These are phyloP conservation scores for Mucor ambiguus DNA, from an alignment of 371 early-diverging fungal genomes.

Conservation along the genomic window DNA sequence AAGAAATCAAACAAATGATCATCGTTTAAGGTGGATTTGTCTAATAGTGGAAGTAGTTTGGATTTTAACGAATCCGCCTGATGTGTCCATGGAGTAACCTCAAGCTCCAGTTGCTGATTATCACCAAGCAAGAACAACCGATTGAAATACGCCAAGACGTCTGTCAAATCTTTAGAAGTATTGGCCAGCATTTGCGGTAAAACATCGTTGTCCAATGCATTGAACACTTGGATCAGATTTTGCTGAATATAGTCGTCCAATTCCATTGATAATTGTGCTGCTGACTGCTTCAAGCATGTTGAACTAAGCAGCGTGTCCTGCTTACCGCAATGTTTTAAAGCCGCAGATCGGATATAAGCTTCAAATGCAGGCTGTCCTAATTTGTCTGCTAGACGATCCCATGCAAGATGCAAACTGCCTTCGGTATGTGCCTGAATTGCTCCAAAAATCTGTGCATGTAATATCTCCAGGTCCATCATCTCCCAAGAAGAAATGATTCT, in stretches of 20 bases:
- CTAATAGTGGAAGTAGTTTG: constrained; percentile 20
- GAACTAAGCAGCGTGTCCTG: constrained; percentile 13
- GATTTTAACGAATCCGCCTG: constrained; percentile 11
- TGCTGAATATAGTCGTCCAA: constrained; percentile 24
- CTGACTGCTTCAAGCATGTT: constrained; percentile 21
- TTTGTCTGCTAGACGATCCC: constrained; percentile 39
- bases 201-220: constrained; percentile 18
- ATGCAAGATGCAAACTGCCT: constrained; percentile 40
- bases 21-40: constrained; percentile 16
- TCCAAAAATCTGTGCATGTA: constrained; percentile 46
- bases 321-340: constrained; percentile 22
- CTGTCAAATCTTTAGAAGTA: constrained; percentile 23
- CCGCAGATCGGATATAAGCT: constrained; percentile 20
- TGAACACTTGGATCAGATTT: constrained; percentile 18
- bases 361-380: constrained; percentile 40
- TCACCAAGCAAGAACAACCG: constrained; percentile 16
- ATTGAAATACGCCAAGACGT: constrained; percentile 32
- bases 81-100: constrained; percentile 28
- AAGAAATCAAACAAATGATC: constrained; percentile 27
- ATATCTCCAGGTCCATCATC: constrained; percentile 42
- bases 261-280: constrained; percentile 15
- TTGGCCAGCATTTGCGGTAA: constrained; percentile 24
- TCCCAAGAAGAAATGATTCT: constrained; percentile 11
- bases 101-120: constrained; percentile 21
- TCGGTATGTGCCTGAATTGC: constrained; percentile 48